phyloP scores from a whole-genome alignment of 495 filamentous ascomycete genomes.

The Penicillium tannophilum region DNA sequence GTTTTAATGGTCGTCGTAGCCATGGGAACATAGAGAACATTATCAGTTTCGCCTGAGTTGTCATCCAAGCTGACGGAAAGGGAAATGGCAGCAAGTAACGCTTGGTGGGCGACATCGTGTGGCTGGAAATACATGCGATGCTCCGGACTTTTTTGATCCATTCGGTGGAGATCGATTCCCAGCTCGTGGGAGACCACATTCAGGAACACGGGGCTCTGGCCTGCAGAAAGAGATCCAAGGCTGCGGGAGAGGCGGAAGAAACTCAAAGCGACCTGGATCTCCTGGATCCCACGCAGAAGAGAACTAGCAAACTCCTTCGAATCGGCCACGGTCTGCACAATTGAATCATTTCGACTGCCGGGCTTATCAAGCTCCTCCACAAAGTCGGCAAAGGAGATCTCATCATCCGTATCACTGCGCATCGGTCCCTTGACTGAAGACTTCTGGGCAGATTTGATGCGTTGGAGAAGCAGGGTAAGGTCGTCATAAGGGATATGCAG shows the following conservation, averaged over 20 bases:
- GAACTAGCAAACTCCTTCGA: conserved; percentile 92
- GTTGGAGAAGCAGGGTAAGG: conserved; percentile 60
- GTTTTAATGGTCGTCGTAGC: conserved; percentile 94
- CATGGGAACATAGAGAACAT: conserved; percentile 95
- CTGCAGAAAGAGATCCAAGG: conserved; percentile 63
- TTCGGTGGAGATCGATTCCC: conserved; percentile 86
- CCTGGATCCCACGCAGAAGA: conserved; percentile 87
- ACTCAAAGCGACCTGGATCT: conserved; percentile 94
- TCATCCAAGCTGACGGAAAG: conserved; percentile 91
- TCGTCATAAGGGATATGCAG: conserved; percentile 92
- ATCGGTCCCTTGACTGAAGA: conserved; percentile 33
- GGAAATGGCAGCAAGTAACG: conserved; percentile 86
- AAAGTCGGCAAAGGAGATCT: conserved; percentile 71
- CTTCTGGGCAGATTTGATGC: conserved; percentile 45
- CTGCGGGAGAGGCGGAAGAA: conserved; percentile 84
- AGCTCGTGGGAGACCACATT: conserved; percentile 95
- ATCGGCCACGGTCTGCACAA: conserved; percentile 86
- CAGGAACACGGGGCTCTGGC: conserved; percentile 70
- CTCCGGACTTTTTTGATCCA: conserved; percentile 90
- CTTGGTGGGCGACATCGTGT: conserved; percentile 92
- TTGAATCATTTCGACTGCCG: conserved; percentile 70
- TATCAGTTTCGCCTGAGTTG: conserved; percentile 78
- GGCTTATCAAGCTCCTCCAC: conserved; percentile 77
- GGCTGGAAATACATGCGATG: conserved; percentile 99
- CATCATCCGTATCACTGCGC: conserved; percentile 45